Percentiles rank a stretch among this genome's conserved stretches.
Evolutionary conservation across 805 yeast species (phyloP).

Genomic region (Torulaspora gathmanii): DNA sequence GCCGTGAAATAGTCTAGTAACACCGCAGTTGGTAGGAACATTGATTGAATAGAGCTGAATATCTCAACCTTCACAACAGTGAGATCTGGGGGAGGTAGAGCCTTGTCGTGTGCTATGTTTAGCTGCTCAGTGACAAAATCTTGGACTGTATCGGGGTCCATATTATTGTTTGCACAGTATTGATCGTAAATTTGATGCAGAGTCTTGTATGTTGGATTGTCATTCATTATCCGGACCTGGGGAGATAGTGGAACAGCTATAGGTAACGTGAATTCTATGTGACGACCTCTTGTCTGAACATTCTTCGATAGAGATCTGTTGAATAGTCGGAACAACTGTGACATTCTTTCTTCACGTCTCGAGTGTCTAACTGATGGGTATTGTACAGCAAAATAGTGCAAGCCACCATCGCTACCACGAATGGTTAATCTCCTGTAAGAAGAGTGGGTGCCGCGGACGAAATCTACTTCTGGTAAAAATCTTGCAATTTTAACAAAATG

Average conservation of each 20-base stretch:
- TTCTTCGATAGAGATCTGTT: slow-evolving; percentile 73
- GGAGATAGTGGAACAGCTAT: slow-evolving; percentile 92
- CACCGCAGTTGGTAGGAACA: slow-evolving; percentile 79
- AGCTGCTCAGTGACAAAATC: slow-evolving; percentile 79
- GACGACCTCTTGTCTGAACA: slow-evolving; percentile 83
- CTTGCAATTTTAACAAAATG: slow-evolving; percentile 92
- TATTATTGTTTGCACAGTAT: slow-evolving; percentile 66
- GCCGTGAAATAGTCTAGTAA: slow-evolving; percentile 71
- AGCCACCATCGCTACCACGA: slow-evolving; percentile 88
- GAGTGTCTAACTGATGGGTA: slow-evolving; percentile 97
- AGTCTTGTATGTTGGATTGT: slow-evolving; percentile 63
- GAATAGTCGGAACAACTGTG: slow-evolving; percentile 85
- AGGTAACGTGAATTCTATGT: slow-evolving; percentile 81
- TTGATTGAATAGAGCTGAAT: slow-evolving; percentile 79
- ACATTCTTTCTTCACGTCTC: slow-evolving; percentile 90
- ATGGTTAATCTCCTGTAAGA: slow-evolving; percentile 86
- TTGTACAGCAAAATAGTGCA: slow-evolving; percentile 92
- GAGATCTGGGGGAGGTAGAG: slow-evolving; percentile 88
- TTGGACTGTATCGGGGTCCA: slow-evolving; percentile 84
- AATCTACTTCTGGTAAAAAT: slow-evolving; percentile 81
- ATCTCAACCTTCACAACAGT: slow-evolving; percentile 88
- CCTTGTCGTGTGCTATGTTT: slow-evolving; percentile 89
- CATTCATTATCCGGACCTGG: slow-evolving; percentile 87
- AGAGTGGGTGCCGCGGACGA: slow-evolving; percentile 83
- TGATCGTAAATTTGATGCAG: slow-evolving; percentile 84